These are phyloP conservation scores for Cladophialophora chaetospira DNA, from an alignment of 2,329 filamentous ascomycete genomes.

Conservation along the genomic window DNA sequence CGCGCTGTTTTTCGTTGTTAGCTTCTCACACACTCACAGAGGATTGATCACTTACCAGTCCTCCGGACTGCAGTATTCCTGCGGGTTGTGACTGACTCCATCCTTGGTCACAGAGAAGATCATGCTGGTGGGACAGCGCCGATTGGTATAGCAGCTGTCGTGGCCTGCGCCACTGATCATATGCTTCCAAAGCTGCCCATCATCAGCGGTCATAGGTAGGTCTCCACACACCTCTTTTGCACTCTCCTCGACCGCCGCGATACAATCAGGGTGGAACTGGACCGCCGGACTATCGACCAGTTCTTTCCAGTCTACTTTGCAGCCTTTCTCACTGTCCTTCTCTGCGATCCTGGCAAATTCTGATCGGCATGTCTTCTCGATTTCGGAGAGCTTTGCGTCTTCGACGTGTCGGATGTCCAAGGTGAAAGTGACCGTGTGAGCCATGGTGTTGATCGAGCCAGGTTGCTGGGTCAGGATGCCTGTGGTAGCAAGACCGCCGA, in stretches of 20 bases:
- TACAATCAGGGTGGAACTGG: slow-evolving; percentile 68
- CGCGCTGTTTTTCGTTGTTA: slow-evolving; percentile 34
- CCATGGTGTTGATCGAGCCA: slow-evolving; percentile 66
- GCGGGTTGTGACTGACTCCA: slow-evolving; percentile 65
- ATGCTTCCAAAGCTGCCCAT: slow-evolving; percentile 38
- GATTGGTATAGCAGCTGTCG: slow-evolving; percentile 64
- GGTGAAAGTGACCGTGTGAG: slow-evolving; percentile 33
- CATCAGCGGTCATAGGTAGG: slow-evolving; percentile 45
- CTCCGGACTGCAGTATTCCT: slow-evolving; percentile 62
- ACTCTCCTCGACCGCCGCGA: slow-evolving; percentile 64
- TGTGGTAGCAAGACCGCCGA: slow-evolving; percentile 68
- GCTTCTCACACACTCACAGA: neutral
- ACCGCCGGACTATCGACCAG: slow-evolving; percentile 49
- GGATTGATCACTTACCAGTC: slow-evolving; percentile 47
- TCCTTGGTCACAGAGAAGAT: slow-evolving; percentile 68
- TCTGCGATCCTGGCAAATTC: slow-evolving; percentile 31
- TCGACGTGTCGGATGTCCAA: slow-evolving; percentile 31
- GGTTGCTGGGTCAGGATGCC: slow-evolving; percentile 69
- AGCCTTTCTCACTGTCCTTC: slow-evolving; percentile 34
- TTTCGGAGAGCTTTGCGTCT: slow-evolving; percentile 28
- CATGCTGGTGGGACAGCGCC: slow-evolving; percentile 65
- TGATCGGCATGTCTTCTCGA: slow-evolving; percentile 30
- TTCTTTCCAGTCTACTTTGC: slow-evolving; percentile 32
- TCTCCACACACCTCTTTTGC: slow-evolving; percentile 56
- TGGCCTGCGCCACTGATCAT: slow-evolving; percentile 68